phyloP scores from a whole-genome alignment of 2,329 filamentous ascomycete genomes.

The Keithomyces neogunnii region DNA sequence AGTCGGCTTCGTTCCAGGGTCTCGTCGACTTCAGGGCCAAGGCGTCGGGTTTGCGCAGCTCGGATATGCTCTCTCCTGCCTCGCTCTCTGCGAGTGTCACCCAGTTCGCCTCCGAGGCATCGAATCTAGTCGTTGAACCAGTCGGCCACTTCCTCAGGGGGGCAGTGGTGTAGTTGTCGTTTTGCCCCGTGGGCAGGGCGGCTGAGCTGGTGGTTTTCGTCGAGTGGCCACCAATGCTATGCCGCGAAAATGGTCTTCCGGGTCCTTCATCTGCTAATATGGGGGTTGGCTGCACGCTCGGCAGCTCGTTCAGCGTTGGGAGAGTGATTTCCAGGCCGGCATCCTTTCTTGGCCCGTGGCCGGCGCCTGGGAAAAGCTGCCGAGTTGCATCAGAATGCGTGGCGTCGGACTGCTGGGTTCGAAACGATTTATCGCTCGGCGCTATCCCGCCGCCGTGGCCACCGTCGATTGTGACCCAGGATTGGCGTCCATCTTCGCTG shows the following conservation, averaged over 20 bases:
- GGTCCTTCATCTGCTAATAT: slow-evolving; percentile 5
- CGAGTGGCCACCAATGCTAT: slow-evolving; percentile 18
- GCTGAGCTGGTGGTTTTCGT: slow-evolving; percentile 25
- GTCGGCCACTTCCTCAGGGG: slow-evolving; percentile 7
- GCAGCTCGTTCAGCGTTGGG: slow-evolving; percentile 19
- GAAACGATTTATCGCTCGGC: slow-evolving; percentile 16
- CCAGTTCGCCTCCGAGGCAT: slow-evolving; percentile 11
- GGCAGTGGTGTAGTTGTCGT: neutral
- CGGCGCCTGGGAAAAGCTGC: slow-evolving; percentile 22
- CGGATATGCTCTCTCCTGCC: slow-evolving; percentile 14
- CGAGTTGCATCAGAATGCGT: slow-evolving; percentile 21
- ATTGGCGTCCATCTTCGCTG: slow-evolving; percentile 19
- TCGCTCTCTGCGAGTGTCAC: slow-evolving; percentile 14
- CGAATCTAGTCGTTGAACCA: slow-evolving; percentile 1
- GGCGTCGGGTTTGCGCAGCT: slow-evolving; percentile 15
- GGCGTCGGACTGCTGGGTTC: slow-evolving; percentile 17
- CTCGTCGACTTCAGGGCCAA: slow-evolving; percentile 7
- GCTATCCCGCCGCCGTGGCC: slow-evolving; percentile 13
- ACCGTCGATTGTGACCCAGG: slow-evolving; percentile 27
- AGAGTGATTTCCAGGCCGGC: slow-evolving; percentile 18
- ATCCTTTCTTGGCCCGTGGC: slow-evolving; percentile 13
- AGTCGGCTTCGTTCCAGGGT: slow-evolving; percentile 12
- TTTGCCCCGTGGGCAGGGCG: slow-evolving; percentile 16
- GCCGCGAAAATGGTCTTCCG: slow-evolving; percentile 10
- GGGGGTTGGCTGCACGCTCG: slow-evolving; percentile 13